Evolutionary conservation across 306 rosid species (phyloP).

Genomic region (Ceratonia siliqua): DNA sequence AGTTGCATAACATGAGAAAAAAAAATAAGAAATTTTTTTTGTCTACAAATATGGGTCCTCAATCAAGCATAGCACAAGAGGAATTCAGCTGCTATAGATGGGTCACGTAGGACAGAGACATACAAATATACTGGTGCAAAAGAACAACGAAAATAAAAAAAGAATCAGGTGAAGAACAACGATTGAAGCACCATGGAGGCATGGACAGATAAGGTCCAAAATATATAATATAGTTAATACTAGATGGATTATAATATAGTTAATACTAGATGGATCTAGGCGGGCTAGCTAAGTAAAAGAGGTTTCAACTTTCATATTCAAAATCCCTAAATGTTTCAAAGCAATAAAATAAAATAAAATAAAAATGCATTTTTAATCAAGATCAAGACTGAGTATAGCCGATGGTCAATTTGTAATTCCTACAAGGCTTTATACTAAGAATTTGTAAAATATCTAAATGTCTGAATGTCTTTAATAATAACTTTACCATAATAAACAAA

Average conservation of each 20-base stretch:
- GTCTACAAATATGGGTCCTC: conserved; percentile 9
- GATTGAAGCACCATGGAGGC: background rate
- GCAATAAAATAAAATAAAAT: conserved; percentile 1
- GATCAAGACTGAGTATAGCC: background rate
- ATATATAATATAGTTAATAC: background rate
- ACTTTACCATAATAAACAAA: background rate
- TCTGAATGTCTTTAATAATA: conserved; percentile 2
- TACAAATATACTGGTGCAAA: background rate
- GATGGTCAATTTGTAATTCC: background rate
- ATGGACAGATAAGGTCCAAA: background rate
- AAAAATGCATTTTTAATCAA: background rate
- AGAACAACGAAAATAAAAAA: background rate
- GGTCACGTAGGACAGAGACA: conserved; percentile 19
- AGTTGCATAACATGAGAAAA: too few species aligned
- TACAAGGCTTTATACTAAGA: background rate
- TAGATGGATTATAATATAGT: conserved; percentile 13
- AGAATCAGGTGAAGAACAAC: background rate
- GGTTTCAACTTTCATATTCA: conserved; percentile 7
- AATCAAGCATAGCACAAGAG: conserved; percentile 21
- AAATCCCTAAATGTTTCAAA: background rate
- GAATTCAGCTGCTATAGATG: conserved; percentile 7
- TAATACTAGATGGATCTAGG: conserved; percentile 6
- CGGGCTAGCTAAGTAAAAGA: background rate
- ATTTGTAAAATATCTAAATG: background rate
- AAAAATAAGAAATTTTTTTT: background rate